phyloP scores from a whole-genome alignment of 495 filamentous ascomycete species.

The Penicillium cinerascens region DNA sequence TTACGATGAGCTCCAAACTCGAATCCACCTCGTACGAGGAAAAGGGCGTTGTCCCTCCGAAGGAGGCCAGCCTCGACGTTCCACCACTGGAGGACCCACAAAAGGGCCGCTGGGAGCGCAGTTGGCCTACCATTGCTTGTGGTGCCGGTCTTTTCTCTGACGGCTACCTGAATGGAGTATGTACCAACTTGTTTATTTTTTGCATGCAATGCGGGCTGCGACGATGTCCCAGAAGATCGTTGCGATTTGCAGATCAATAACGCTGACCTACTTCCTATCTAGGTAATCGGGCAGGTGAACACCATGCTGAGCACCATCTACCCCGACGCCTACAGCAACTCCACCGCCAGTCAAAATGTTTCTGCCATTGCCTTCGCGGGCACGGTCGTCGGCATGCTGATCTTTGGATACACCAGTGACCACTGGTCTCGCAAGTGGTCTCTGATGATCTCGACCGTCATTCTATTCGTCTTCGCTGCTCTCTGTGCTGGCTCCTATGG shows the following conservation, averaged over 20 bases:
- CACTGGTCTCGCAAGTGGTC: conserved; percentile 81
- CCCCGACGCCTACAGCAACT: conserved; percentile 56
- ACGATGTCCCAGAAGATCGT: conserved; percentile 1
- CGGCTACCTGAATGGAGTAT: conserved; percentile 81
- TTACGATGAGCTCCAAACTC: conserved; percentile 7
- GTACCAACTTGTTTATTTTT: conserved; percentile 2
- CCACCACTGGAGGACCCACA: conserved; percentile 35
- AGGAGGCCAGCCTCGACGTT: conserved; percentile 17
- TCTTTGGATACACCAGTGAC: conserved; percentile 80
- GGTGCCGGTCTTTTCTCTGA: conserved; percentile 89
- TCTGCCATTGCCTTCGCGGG: conserved; percentile 82
- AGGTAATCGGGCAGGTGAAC: conserved; percentile 81
- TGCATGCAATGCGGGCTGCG: neutral
- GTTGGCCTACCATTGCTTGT: conserved; percentile 72
- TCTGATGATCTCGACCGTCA: conserved; percentile 72
- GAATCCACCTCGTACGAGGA: conserved; percentile 9
- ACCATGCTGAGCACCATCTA: conserved; percentile 68
- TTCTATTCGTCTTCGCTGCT: conserved; percentile 82
- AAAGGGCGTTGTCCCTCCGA: conserved; percentile 12
- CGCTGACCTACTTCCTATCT: conserved; percentile 3
- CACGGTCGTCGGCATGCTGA: conserved; percentile 78
- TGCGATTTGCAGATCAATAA: neutral
- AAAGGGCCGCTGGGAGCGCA: conserved; percentile 56
- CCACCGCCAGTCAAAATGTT: conserved; percentile 65
- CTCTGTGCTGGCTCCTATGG: conserved; percentile 75